Base-by-base conservation (phyloP, 805 yeast species). In the Hanseniaspora jakobsenii region DNA sequence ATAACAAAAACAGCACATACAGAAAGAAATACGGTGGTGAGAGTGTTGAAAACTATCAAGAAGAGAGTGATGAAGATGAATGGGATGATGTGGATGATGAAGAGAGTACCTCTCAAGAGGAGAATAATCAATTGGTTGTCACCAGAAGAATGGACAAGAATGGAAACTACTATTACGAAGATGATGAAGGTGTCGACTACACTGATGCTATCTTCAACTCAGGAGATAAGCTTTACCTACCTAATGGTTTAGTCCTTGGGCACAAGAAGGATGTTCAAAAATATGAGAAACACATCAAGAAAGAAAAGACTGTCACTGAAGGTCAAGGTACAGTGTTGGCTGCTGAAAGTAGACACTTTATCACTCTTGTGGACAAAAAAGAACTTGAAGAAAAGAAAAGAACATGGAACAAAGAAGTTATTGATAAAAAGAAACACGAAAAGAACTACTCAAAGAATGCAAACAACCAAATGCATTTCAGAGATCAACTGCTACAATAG, bases 271-370 rank as follows among this genome's bases (percentile, higher is more conserved):
- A 94, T 0, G 65, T 85, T 57, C 76, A 75, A 37, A 71, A 91
- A 52, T 83, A 82, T 61, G 81, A 75, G 66, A 80, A 78, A 54
- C 95, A 85, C 64, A 75, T 77, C 52, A 70, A 69, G 50, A 81
- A 81, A 6, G 80, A 75, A 38, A 61, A 63, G 29, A 67, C 65
- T 26, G 66, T 73, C 24, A 67, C 72, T 16, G 95, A 85, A 48
- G 91, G 94, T 23, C 83, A 77, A 58, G 87, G 82, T 51, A 83
- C 95, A 0, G 76, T 89, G 37, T 74, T 86, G 45, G 83, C 95
- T 24, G 91, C 85, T 3, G 94, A 87, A 53, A 71, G 86, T 6
- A 72, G 87, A 56, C 64, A 64, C 22, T 53, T 67, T 52, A 56
- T 63, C 10, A 50, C 63, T 9, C 58, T 66, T 5, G 55, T 57